These are phyloP conservation scores for Phytophthora sansomeana DNA, from an alignment of 352 stramenopile genomes.

Conservation along the genomic window DNA sequence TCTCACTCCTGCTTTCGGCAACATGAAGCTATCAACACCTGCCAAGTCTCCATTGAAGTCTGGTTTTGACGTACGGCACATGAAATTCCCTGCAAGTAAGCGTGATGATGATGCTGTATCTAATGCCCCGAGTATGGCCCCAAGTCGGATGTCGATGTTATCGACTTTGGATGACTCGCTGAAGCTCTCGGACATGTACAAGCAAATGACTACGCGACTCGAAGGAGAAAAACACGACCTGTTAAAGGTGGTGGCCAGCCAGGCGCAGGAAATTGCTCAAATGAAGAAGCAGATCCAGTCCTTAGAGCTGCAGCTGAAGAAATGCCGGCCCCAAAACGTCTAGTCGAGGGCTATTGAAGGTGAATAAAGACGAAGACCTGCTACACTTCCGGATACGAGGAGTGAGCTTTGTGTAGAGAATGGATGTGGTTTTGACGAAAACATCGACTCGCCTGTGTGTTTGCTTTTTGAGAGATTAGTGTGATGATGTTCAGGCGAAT, in stretches of 20 bases:
- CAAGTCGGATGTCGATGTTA: conserved; percentile 46
- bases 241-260: conserved; percentile 69
- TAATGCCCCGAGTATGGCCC: conserved; percentile 39
- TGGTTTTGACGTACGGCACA: conserved; percentile 31
- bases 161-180: conserved; percentile 66
- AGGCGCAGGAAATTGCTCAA: conserved; percentile 77
- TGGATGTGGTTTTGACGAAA: conserved; percentile 42
- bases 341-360: conserved; percentile 22
- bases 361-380: conserved; percentile 18
- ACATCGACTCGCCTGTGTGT: background rate
- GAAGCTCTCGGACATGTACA: conserved; percentile 85
- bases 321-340: conserved; percentile 41
- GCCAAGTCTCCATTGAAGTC: conserved; percentile 33
- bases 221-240: conserved; percentile 80
- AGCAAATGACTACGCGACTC: conserved; percentile 80
- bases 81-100: conserved; percentile 34
- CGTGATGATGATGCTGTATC: conserved; percentile 44
- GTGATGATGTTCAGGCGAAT: conserved; percentile 5
- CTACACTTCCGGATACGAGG: conserved; percentile 30
- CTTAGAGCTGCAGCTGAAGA: conserved; percentile 67
- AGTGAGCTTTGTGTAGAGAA: conserved; percentile 45
- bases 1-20: conserved; percentile 19
- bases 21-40: conserved; percentile 29
- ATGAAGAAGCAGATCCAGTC: conserved; percentile 82
- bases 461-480: conserved; percentile 16